phyloP scores from a whole-genome alignment of 1,284 basidiomycete species.

The Apiotrichum mycotoxinovorans region DNA sequence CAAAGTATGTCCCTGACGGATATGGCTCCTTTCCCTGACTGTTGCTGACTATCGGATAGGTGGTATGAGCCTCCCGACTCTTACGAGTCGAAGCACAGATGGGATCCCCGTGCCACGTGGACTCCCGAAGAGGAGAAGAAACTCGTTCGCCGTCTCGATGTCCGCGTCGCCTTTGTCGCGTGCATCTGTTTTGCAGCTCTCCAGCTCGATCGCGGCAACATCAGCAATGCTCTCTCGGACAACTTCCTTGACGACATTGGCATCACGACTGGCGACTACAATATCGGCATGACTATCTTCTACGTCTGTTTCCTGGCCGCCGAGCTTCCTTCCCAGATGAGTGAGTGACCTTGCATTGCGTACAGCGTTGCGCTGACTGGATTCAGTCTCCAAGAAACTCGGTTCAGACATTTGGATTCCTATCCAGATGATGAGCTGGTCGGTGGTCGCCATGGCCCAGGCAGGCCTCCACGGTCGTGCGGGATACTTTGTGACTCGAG shows the following conservation, averaged over 20 bases:
- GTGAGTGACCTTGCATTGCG: conserved; percentile 7
- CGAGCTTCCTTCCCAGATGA: conserved; percentile 46
- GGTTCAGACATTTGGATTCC: conserved; percentile 50
- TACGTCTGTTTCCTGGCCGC: conserved; percentile 38
- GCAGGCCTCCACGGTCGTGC: conserved; percentile 26
- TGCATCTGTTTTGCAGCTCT: conserved; percentile 41
- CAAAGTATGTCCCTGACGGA: neutral
- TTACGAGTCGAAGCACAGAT: conserved; percentile 44
- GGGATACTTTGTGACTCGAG: conserved; percentile 40
- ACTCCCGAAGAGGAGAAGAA: conserved; percentile 42
- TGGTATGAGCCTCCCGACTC: conserved; percentile 35
- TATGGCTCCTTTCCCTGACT: neutral
- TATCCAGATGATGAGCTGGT: conserved; percentile 47
- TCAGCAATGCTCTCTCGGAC: conserved; percentile 44
- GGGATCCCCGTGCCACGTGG: conserved; percentile 47
- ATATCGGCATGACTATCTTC: conserved; percentile 42
- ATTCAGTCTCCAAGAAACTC: conserved; percentile 43
- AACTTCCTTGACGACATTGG: conserved; percentile 46
- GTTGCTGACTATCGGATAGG: conserved; percentile 3
- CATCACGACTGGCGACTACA: conserved; percentile 47
- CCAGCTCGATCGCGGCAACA: conserved; percentile 41
- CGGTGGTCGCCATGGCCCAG: conserved; percentile 37
- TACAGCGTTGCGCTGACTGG: neutral
- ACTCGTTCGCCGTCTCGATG: conserved; percentile 34
- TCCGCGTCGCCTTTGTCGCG: conserved; percentile 28